Evolutionary conservation across 2,329 filamentous ascomycete genomes (phyloP), one percentile per base, ranked within the genome.

Genomic region (Gaeumannomyces tritici): DNA sequence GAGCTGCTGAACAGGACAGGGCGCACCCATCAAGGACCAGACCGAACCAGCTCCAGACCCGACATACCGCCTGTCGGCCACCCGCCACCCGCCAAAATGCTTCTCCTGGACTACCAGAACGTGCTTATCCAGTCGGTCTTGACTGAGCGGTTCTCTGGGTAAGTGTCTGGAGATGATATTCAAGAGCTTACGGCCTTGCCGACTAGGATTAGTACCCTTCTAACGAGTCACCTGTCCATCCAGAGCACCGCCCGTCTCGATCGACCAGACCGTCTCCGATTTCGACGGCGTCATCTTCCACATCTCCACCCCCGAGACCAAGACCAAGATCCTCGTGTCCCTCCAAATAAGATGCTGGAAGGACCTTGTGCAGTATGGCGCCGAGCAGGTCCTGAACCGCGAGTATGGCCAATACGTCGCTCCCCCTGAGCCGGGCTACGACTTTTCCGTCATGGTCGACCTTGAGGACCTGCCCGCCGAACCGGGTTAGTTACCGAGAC

Each of bases 221-320:
- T 54, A 29, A 27, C 35, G 7, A 51, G 21, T 55, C 29, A 21
- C 27, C 35, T 68, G 58, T 62, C 27, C 57, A 15, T 29, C 35
- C 71, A 97, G 93, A 77, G 89, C 89, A 74, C 80, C 91, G 69
- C 91, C 92, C 64, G 84, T 86, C 64, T 91, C 90, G 69, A 96
- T 99, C 75, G 96, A 99, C 78, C 95, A 99, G 80, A 91, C 96
- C 66, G 91, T 97, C 66, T 98, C 93, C 74, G 95, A 99, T 79
- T 99, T 99, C 73, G 96, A 99, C 78, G 93, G 93, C 73, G 95
- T 98, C 70, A 96, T 90, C 69, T 99, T 98, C 79, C 95, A 99
- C 77, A 93, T 99, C 72, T 98, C 93, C 51, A 99, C 95, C 1
- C 95, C 93, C 64, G 92, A 96, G 75, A 81, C 87, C 65, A 98